Conservation (phyloP, 768 basidiomycete species). For the Pleurotus ostreatus region DNA sequence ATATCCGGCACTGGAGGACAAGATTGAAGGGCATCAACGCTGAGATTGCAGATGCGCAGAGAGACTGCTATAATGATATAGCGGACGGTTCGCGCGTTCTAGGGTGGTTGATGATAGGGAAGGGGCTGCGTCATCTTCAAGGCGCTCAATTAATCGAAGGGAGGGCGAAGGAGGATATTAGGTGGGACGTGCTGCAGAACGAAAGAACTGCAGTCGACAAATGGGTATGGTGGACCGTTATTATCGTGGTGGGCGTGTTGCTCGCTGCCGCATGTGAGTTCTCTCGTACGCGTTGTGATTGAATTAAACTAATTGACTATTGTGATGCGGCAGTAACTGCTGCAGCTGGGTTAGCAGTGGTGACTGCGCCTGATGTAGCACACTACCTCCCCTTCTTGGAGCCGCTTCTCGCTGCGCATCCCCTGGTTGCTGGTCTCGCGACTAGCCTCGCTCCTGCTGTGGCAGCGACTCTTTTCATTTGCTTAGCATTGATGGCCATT, state of each 20-base stretch:
- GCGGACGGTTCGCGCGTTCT: slow-evolving; percentile 65
- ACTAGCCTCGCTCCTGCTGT: slow-evolving; percentile 67
- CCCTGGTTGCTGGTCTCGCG: slow-evolving; percentile 58
- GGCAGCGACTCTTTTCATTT: slow-evolving; percentile 53
- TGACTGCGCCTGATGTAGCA: slow-evolving; percentile 67
- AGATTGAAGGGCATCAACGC: slow-evolving; percentile 68
- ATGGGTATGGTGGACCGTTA: slow-evolving; percentile 54
- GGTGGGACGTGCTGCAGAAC: slow-evolving; percentile 74
- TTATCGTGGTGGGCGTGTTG: slow-evolving; percentile 43
- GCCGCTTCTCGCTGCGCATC: slow-evolving; percentile 43
- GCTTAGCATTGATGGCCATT: slow-evolving; percentile 46
- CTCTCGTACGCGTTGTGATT: not conserved
- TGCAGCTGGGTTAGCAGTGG: slow-evolving; percentile 61
- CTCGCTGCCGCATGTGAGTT: slow-evolving; percentile 61
- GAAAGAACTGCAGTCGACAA: slow-evolving; percentile 43
- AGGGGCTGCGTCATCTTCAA: slow-evolving; percentile 59
- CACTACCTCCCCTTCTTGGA: slow-evolving; percentile 66
- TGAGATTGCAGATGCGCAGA: slow-evolving; percentile 69
- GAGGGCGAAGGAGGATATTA: slow-evolving; percentile 75
- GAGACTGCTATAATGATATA: slow-evolving; percentile 64
- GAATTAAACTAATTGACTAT: slow-evolving; percentile 8
- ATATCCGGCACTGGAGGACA: slow-evolving; percentile 69
- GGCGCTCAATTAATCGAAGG: slow-evolving; percentile 72
- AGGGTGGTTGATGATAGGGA: slow-evolving; percentile 77
- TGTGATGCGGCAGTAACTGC: slow-evolving; percentile 52